Conservation (phyloP, 2,329 filamentous ascomycete species). For the Venturia pyrina region DNA sequence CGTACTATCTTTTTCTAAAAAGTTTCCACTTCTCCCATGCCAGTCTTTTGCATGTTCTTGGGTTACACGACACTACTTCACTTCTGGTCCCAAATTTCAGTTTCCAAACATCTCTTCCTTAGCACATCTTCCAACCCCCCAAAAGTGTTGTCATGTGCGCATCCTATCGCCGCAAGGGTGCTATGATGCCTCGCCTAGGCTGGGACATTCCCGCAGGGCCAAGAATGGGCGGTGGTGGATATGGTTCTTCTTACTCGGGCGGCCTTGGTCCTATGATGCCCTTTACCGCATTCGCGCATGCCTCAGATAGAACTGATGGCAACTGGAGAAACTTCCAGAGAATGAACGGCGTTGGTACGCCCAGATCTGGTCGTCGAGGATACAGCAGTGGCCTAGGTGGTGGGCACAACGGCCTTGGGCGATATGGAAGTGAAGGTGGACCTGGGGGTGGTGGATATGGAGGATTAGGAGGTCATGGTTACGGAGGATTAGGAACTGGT, state of each 20-base stretch:
- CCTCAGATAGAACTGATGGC: background rate
- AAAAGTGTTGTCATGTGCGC: background rate
- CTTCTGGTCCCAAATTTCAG: background rate
- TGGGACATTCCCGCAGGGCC: constrained; percentile 2
- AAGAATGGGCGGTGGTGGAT: background rate
- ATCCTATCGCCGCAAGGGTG: background rate
- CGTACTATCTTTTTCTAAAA: background rate
- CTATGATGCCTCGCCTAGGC: background rate
- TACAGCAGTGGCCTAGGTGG: background rate
- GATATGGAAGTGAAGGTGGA: background rate
- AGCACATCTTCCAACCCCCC: background rate
- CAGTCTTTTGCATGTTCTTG: constrained; percentile 1
- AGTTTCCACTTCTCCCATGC: background rate
- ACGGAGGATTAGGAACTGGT: background rate
- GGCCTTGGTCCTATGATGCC: background rate
- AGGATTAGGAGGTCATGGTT: background rate
- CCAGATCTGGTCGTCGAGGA: no score
- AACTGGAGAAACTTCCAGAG: constrained; percentile 4
- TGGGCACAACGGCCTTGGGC: background rate
- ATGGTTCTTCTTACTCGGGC: background rate
- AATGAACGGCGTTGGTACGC: background rate
- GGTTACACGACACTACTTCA: background rate
- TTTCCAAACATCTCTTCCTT: background rate
- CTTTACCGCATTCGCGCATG: background rate
- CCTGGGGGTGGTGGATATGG: background rate